phyloP scores from a whole-genome alignment of 2,329 filamentous ascomycete genomes.

The Arachnopeziza araneosa region DNA sequence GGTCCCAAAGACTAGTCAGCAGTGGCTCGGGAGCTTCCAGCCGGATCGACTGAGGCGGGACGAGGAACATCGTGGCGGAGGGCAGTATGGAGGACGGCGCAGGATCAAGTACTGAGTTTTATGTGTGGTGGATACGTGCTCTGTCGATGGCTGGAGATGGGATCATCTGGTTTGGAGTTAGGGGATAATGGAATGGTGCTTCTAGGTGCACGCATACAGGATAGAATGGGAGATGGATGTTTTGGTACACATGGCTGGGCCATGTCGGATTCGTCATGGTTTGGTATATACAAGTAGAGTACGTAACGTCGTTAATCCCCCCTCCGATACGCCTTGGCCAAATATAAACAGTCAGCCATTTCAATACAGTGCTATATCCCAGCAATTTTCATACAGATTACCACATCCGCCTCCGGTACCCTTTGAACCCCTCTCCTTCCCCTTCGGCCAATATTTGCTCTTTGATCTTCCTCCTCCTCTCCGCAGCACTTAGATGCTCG shows the following conservation, averaged over 20 bases:
- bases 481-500: constrained; percentile 23
- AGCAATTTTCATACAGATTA: background rate
- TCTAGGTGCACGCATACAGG: background rate
- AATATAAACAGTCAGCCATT: background rate
- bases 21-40: background rate
- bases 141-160: no score
- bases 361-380: background rate
- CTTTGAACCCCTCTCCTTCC: constrained; percentile 34
- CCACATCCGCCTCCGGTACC: background rate
- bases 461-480: constrained; percentile 51
- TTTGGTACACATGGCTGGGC: background rate
- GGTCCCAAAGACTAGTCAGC: background rate
- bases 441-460: constrained; percentile 42
- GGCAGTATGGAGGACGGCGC: no score
- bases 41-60: no score
- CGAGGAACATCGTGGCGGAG: no score
- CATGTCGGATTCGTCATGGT: background rate
- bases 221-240: background rate
- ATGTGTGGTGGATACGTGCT: no score
- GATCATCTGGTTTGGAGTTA: no score
- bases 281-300: background rate
- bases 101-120: no score
- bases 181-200: no score
- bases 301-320: background rate
- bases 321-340: background rate